Evolutionary conservation across 2,329 filamentous ascomycete species (phyloP).

Genomic region (Sarocladiaceae sp.): DNA sequence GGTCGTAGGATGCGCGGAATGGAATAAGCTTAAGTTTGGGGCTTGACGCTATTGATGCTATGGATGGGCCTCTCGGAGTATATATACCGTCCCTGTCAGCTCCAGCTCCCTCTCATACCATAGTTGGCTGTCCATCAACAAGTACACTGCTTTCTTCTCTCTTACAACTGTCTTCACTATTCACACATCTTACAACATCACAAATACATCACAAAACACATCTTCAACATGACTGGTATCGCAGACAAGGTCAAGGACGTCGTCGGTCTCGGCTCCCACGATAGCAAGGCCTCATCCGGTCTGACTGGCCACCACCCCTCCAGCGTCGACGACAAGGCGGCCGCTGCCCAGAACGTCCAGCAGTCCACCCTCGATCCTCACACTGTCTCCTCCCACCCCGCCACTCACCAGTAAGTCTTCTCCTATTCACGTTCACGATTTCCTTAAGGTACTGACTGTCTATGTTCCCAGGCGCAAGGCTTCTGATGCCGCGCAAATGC

Average conservation of each 20-base stretch:
- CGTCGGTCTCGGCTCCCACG: constrained; percentile 17
- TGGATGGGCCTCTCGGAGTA: neutral
- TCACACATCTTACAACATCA: neutral
- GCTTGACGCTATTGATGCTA: neutral
- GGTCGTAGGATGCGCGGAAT: neutral
- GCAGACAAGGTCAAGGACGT: constrained; percentile 48
- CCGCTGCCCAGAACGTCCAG: no score
- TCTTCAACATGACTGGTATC: constrained; percentile 37
- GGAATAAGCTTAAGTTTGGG: constrained; percentile 5
- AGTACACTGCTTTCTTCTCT: neutral
- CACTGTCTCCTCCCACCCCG: neutral
- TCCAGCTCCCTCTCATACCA: no score
- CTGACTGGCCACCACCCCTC: neutral
- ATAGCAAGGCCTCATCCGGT: neutral
- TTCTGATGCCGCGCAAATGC: constrained; percentile 19
- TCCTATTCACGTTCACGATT: no score
- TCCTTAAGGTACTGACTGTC: no score
- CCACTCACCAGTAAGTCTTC: no score
- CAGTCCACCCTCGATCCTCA: neutral
- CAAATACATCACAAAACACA: neutral
- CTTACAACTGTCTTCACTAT: neutral
- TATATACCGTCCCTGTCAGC: no score
- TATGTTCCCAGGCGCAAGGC: neutral
- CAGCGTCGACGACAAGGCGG: neutral
- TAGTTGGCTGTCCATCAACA: no score